phyloP scores from a whole-genome alignment of 2,329 filamentous ascomycete genomes.

The Fusarium tricinctum region DNA sequence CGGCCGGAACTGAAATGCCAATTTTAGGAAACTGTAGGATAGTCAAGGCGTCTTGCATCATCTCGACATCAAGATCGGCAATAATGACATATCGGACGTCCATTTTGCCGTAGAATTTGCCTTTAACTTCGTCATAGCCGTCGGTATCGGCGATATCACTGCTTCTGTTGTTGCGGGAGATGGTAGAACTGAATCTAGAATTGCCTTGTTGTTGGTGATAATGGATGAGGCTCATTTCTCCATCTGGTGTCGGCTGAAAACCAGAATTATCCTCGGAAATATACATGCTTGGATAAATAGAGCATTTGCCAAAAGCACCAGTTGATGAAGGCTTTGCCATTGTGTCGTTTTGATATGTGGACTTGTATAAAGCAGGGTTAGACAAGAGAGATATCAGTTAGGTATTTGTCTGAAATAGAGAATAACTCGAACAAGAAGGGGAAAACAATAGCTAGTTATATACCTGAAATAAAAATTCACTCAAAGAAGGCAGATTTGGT shows the following conservation, averaged over 20 bases:
- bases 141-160: not conserved
- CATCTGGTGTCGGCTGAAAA: too few relatives aligned
- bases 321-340: not conserved
- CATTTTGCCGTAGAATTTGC: not conserved
- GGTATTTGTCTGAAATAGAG: not conserved
- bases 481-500: not conserved
- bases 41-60: constrained; percentile 17
- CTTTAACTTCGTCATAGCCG: too few relatives aligned
- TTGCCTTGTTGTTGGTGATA: too few relatives aligned
- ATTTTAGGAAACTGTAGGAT: not conserved
- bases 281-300: not conserved
- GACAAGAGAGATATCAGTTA: not conserved
- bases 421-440: not conserved
- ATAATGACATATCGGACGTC: not conserved
- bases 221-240: too few relatives aligned
- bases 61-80: constrained; percentile 9
- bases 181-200: too few relatives aligned
- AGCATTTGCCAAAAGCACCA: not conserved
- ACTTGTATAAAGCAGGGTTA: not conserved
- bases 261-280: too few relatives aligned
- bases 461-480: not conserved
- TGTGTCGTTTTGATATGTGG: not conserved
- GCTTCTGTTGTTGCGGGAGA: not conserved
- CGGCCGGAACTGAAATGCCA: not conserved
- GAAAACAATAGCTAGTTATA: not conserved